A percentile compares a stretch with the other conserved stretches of the same genome.
phyloP scores from a whole-genome alignment of 768 basidiomycete genomes.

The Vararia minispora region DNA sequence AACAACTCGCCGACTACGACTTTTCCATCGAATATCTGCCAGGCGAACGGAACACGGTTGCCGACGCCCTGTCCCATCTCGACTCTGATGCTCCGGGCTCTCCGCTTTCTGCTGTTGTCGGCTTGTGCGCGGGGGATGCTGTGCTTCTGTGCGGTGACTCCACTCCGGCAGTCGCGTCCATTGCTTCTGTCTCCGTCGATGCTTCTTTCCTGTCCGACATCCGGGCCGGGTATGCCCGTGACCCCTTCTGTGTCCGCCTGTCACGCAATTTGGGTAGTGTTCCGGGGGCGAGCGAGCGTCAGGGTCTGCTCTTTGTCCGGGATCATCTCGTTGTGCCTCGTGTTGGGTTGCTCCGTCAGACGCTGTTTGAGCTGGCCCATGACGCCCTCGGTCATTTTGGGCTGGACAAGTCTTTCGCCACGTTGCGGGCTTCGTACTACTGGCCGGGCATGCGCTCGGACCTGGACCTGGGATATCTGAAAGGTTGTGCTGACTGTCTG shows the following conservation, averaged over 20 bases:
- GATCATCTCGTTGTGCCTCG: conserved; percentile 17
- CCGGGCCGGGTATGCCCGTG: conserved; percentile 4
- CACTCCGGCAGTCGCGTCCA: too few species aligned
- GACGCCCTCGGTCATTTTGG: conserved; percentile 11
- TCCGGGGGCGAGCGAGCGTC: neutral
- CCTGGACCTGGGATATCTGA: conserved; percentile 20
- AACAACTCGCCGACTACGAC: conserved; percentile 11
- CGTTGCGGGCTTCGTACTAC: conserved; percentile 4
- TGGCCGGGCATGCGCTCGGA: conserved; percentile 23
- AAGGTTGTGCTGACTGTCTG: conserved; percentile 22
- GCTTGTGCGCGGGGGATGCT: too few species aligned
- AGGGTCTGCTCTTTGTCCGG: conserved; percentile 14
- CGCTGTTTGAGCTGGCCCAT: conserved; percentile 4
- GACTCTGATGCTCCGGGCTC: too few species aligned
- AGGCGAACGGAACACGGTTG: conserved; percentile 10
- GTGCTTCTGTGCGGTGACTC: too few species aligned
- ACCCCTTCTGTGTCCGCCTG: conserved; percentile 8
- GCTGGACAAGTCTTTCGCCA: conserved; percentile 3
- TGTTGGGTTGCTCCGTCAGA: conserved; percentile 1
- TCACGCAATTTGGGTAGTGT: neutral
- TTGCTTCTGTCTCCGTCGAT: conserved; percentile 7
- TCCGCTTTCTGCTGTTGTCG: too few species aligned
- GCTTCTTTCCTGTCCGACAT: neutral
- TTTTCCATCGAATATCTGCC: conserved; percentile 10
- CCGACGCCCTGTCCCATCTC: conserved; percentile 13